A percentile compares a stretch with the other conserved stretches of the same genome.
Evolutionary conservation across 2,329 filamentous ascomycete genomes (phyloP).

Genomic region (Tolypocladium ovalisporum): DNA sequence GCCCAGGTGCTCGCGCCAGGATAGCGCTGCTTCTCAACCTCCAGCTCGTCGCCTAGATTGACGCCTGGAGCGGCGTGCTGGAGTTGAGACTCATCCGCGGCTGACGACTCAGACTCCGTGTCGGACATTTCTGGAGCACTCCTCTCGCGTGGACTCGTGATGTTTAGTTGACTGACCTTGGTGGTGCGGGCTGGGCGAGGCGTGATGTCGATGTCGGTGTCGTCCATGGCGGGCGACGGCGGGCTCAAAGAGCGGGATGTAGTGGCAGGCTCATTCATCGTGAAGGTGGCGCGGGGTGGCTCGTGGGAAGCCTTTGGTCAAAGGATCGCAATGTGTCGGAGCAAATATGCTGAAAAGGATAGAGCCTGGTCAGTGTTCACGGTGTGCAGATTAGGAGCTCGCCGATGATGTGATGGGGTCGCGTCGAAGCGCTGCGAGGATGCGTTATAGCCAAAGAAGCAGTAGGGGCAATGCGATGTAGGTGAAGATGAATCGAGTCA

Average conservation of each 20-base stretch:
- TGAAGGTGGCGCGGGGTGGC: not conserved
- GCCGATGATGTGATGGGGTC: not conserved
- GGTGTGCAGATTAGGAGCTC: not conserved
- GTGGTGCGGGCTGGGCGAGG: not conserved
- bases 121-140: not conserved
- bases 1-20: constrained; percentile 38
- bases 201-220: not conserved
- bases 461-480: not conserved
- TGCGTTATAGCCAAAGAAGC: not conserved
- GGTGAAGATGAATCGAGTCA: not conserved
- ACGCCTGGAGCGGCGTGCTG: not conserved
- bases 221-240: not conserved
- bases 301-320: not conserved
- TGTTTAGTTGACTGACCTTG: not conserved
- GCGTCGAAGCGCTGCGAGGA: not conserved
- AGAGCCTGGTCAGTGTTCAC: not conserved
- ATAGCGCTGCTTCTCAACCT: constrained; percentile 29
- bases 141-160: not conserved
- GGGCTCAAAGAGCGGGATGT: not conserved
- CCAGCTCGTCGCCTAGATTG: constrained; percentile 23
- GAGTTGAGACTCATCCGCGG: not conserved
- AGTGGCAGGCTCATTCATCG: not conserved
- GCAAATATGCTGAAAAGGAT: not conserved
- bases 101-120: not conserved
- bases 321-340: not conserved